Evolutionary conservation across 2,329 filamentous ascomycete species (phyloP).

Genomic region (Thielaviopsis ethacetica): DNA sequence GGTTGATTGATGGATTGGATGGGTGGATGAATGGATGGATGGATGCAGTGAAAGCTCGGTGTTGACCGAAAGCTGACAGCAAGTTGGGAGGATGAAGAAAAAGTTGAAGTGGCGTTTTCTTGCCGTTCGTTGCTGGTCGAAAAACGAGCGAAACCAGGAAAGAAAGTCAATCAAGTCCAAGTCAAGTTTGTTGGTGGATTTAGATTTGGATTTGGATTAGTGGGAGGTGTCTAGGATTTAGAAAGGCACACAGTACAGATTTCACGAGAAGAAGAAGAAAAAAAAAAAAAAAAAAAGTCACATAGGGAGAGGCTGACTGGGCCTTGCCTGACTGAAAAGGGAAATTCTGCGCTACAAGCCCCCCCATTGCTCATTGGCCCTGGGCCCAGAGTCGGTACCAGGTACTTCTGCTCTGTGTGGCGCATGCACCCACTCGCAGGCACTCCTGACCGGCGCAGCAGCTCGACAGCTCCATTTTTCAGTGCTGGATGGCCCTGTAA

Average conservation of each 20-base stretch:
- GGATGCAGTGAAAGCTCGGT: neutral
- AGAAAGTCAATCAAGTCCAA: constrained; percentile 11
- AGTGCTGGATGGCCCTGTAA: neutral
- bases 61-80: neutral
- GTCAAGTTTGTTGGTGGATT: constrained; percentile 8
- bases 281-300: constrained; percentile 11
- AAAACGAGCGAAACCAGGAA: neutral
- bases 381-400: neutral
- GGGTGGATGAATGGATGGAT: neutral
- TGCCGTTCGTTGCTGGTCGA: neutral
- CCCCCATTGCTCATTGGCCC: neutral
- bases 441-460: neutral
- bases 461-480: neutral
- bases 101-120: neutral
- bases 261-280: neutral
- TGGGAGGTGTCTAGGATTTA: constrained; percentile 10
- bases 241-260: constrained; percentile 10
- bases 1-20: neutral
- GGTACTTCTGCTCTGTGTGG: neutral
- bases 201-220: constrained; percentile 3
- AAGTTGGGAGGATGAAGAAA: neutral
- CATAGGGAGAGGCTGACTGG: constrained; percentile 20
- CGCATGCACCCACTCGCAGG: neutral
- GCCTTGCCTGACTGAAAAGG: constrained; percentile 19
- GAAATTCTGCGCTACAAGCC: neutral